phyloP scores from a whole-genome alignment of 2,329 filamentous ascomycete species.

The Penicillium sp. region DNA sequence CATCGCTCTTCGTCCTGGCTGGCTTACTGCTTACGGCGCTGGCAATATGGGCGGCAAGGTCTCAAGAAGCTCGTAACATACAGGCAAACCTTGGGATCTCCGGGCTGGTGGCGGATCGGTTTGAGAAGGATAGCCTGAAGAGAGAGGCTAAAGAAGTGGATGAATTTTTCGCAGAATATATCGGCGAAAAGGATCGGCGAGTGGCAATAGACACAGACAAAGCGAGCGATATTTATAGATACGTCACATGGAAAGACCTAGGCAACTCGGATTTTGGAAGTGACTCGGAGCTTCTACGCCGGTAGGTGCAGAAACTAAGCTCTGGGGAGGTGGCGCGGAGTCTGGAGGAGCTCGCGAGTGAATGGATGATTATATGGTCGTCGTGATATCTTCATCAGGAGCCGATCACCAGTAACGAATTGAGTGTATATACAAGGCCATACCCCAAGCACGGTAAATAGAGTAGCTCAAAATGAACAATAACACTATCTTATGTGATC shows the following conservation, averaged over 20 bases:
- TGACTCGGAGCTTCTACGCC: too few species aligned
- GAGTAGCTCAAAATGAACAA: not conserved
- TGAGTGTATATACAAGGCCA: not conserved
- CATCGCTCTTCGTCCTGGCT: not conserved
- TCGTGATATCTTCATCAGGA: too few species aligned
- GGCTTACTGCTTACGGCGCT: slow-evolving; percentile 10
- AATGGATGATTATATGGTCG: too few species aligned
- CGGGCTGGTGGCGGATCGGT: slow-evolving; percentile 1
- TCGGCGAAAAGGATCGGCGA: not conserved
- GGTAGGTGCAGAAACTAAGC: too few species aligned
- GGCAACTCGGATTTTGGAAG: not conserved
- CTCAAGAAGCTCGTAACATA: not conserved
- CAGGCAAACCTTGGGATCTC: not conserved
- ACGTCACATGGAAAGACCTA: not conserved
- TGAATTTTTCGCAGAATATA: not conserved
- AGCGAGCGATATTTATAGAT: not conserved
- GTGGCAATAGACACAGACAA: not conserved
- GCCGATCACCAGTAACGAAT: too few species aligned
- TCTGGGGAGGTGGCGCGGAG: too few species aligned
- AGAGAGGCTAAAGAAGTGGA: not conserved
- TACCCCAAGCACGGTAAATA: not conserved
- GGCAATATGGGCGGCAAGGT: slow-evolving; percentile 20
- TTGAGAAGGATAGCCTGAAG: not conserved
- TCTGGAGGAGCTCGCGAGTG: too few species aligned
- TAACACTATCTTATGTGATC: not conserved